Base-by-base conservation (phyloP, 805 yeast species). In the Lachancea sp. region DNA sequence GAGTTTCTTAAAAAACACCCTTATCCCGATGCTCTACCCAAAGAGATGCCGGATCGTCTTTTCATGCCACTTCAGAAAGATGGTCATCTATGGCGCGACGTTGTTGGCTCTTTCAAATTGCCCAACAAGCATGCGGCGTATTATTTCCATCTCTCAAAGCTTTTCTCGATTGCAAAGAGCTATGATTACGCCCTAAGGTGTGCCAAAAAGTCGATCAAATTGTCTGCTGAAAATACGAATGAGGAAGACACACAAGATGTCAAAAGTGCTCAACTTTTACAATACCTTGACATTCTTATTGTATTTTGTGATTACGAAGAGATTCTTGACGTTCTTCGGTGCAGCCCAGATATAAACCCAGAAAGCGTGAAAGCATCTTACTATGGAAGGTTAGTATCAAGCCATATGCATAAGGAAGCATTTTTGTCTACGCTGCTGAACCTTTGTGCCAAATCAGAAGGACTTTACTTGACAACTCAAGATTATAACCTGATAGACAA, bases 251-350 rank as follows among this genome's bases (percentile, higher is more conserved):
- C 62, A 6, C 46, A 51, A 42, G 46, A 42, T 1, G 50, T 51
- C 35, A 55, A 43, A 30, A 47, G 49, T 16, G 49, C 36, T 0
- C 68, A 63, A 37, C 49, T 59, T 38, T 45, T 46, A n/a, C 62
- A 58, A 35, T 55, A 60, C 42, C 44, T 63, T 22, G 52, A 58
- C 22, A 50, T 56, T 15, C 47, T 63, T 16, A 50, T 59, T 22
- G 45, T 55, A 9, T 62, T 62, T 34, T 36, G 49, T 16, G 46
- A 58, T 45, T 59, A 46, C 45, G 49, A 53, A 22, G 68, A 63
- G 44, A 57, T 59, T 5, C 32, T 63, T 12, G 65, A 62, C 47
- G 62, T 63, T 8, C 40, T 63, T 38, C 53, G 60, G 29, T 48
- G 59, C 32, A 55, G 62, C 29, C 63, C 58, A 38, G 48, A 50